Conservation (phyloP, 129 eudicot genomes). For the Calendula officinalis region DNA sequence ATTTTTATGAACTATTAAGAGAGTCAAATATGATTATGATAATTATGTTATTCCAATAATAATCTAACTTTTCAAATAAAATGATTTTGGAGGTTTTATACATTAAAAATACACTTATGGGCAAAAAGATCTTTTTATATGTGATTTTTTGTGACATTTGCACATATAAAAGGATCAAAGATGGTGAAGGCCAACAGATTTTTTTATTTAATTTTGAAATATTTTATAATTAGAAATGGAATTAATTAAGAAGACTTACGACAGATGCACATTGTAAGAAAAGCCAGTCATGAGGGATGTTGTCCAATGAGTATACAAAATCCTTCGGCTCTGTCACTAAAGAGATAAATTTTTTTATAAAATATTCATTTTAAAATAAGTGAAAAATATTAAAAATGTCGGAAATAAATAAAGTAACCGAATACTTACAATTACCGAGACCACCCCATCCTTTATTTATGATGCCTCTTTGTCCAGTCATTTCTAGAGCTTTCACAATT, state of each 20-base stretch:
- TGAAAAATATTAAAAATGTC: neutral
- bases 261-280: slow-evolving; percentile 96
- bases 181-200: too few relatives aligned
- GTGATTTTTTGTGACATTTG: too few relatives aligned
- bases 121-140: too few relatives aligned
- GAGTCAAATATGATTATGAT: too few relatives aligned
- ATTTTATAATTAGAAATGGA: neutral
- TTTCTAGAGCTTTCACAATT: slow-evolving; percentile 71
- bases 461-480: slow-evolving; percentile 46
- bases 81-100: too few relatives aligned
- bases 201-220: neutral
- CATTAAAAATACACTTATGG: too few relatives aligned
- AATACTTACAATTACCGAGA: slow-evolving; percentile 62
- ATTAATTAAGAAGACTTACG: slow-evolving; percentile 50
- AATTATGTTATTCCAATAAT: too few relatives aligned
- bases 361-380: too few relatives aligned
- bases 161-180: too few relatives aligned
- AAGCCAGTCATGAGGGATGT: slow-evolving; percentile 98
- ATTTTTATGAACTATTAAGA: too few relatives aligned
- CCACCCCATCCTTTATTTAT: slow-evolving; percentile 49
- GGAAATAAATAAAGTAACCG: neutral
- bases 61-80: too few relatives aligned
- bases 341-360: neutral
- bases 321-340: slow-evolving; percentile 94
- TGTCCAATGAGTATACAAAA: slow-evolving; percentile 75